Conservation (phyloP, 75 land plant genomes). For the Ceratopteris richardii region DNA sequence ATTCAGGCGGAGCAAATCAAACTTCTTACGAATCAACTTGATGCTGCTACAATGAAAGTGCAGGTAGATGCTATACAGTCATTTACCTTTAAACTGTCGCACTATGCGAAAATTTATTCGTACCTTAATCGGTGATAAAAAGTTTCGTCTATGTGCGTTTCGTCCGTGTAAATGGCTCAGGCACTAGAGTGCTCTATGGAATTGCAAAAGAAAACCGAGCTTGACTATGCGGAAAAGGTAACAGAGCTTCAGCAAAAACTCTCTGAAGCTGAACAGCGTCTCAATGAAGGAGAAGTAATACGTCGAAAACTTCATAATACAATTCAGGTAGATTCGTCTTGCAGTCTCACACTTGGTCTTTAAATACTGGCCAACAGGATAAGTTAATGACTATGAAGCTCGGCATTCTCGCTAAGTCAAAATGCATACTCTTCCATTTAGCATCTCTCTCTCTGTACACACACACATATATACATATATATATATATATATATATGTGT, state of each 20-base stretch:
- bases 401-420: too few relatives aligned
- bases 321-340: slow-evolving; percentile 17
- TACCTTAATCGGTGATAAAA: too few relatives aligned
- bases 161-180: not conserved
- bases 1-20: slow-evolving; percentile 20
- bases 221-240: slow-evolving; percentile 12
- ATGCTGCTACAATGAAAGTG: slow-evolving; percentile 12
- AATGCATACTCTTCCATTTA: too few relatives aligned
- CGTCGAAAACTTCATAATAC: slow-evolving; percentile 32
- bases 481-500: too few relatives aligned
- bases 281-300: slow-evolving; percentile 24
- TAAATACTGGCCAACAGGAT: too few relatives aligned
- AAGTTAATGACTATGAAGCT: too few relatives aligned
- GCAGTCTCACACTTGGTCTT: not conserved
- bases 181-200: not conserved
- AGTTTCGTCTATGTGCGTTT: not conserved
- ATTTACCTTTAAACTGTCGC: too few relatives aligned
- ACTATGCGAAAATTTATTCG: too few relatives aligned
- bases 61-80: too few relatives aligned
- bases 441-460: too few relatives aligned
- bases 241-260: slow-evolving; percentile 19
- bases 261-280: slow-evolving; percentile 28
- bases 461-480: too few relatives aligned
- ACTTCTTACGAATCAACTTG: slow-evolving; percentile 18
- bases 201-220: slow-evolving; percentile 7